Base-by-base conservation (phyloP, 345 rosid species). In the Nasturtium officinale region DNA sequence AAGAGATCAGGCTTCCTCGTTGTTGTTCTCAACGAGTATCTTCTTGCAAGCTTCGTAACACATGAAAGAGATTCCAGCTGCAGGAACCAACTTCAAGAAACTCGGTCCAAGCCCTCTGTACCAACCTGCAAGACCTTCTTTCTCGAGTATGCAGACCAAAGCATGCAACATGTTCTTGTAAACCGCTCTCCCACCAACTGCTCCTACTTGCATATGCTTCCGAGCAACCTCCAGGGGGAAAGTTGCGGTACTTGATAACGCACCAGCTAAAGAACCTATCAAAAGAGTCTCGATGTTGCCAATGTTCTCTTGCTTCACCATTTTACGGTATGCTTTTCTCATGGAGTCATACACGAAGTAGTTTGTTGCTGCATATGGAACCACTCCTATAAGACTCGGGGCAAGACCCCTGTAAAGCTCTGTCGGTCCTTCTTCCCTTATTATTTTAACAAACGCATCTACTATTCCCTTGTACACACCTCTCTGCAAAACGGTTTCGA, bases 51-150 rank as follows among this genome's bases (percentile, higher is more conserved):
- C 96, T 62, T 94, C 97, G 51, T 91, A 94, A 80, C 97, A 94
- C 98, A 94, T 89, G 85, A 94, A 94, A 21, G 97, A 91, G 76
- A 94, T 91, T 62, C 98, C 98, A 42, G 97, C 98, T 16, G 98
- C 97, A 37, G 94, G 97, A 25, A 93, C 96, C 82, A 93, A 60
- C 82, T 93, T 93, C 87, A 90, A 74, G 86, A 94, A 90, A 78
- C 97, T 93, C 1, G 94, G 97, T 33, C 97, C 98, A 72, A 93
- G 72, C 37, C 96, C 98, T 75, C 81, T 89, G 69, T 90, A 94
- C 65, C 90, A 77, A 68, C 98, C 97, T 1, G 45, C 84, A 25
- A 91, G 42, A 47, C 97, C 97, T 82, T 93, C 97, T 61, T 85
- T 73, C 79, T 89, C 95, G 0, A 94, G 87, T 63, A 94, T 94